Percentiles rank a stretch among this genome's conserved stretches.
phyloP scores from a whole-genome alignment of 192 early-diverging fungal genomes.

The Podila clonocystis region DNA sequence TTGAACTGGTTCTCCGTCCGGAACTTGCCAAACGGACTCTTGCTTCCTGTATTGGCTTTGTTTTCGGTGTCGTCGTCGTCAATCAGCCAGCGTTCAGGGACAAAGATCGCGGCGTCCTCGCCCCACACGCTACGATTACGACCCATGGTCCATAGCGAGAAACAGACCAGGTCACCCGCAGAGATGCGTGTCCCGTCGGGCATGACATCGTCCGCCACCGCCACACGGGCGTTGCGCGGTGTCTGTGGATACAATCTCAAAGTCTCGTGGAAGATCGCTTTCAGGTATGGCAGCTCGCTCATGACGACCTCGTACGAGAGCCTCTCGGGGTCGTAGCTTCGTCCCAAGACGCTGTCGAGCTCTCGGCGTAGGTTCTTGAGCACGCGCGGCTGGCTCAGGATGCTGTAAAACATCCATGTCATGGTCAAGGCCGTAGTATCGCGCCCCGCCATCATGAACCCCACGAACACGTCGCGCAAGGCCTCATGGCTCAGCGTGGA shows the following conservation, averaged over 20 bases:
- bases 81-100: constrained; percentile 69
- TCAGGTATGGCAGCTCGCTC: constrained; percentile 53
- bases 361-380: constrained; percentile 30
- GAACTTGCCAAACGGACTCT: constrained; percentile 10
- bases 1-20: constrained; percentile 32
- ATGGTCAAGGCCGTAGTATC: constrained; percentile 60
- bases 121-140: constrained; percentile 65
- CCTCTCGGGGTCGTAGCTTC: background rate
- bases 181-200: constrained; percentile 66
- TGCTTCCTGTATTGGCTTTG: background rate
- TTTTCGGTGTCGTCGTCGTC: constrained; percentile 7
- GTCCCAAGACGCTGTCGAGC: background rate
- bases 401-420: constrained; percentile 55
- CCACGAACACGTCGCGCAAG: background rate
- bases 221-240: constrained; percentile 60
- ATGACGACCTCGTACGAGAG: constrained; percentile 3
- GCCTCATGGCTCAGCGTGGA: constrained; percentile 6
- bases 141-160: constrained; percentile 58
- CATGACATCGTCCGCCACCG: constrained; percentile 60
- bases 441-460: constrained; percentile 49
- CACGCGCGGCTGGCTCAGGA: constrained; percentile 41
- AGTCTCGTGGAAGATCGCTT: constrained; percentile 62
- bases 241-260: constrained; percentile 71
- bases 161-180: constrained; percentile 56
- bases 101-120: constrained; percentile 62